Conservation (phyloP, 2,329 filamentous ascomycete genomes). For the Chalaropsis thielavioides region DNA sequence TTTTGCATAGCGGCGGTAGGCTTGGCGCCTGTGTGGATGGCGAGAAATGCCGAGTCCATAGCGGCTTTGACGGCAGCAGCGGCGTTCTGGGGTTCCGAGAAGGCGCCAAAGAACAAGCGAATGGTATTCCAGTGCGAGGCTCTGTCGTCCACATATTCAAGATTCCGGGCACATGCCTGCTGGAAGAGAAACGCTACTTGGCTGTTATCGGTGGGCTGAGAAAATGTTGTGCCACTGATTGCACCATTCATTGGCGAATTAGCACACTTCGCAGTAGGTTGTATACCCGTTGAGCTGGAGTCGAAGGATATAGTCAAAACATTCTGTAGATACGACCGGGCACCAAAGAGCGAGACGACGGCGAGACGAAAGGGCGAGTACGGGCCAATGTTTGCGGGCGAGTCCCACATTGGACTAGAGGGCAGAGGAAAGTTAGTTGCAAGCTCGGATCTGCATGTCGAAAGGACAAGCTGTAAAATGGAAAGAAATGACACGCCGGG, state of each 20-base stretch:
- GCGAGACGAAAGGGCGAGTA: conserved; percentile 16
- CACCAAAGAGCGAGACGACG: conserved; percentile 13
- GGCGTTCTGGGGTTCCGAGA: neutral
- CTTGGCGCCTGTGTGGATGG: conserved; percentile 6
- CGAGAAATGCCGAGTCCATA: conserved; percentile 13
- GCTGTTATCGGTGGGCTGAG: conserved; percentile 14
- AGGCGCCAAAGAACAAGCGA: conserved; percentile 13
- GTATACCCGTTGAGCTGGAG: neutral
- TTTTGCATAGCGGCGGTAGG: neutral
- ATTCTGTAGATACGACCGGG: conserved; percentile 10
- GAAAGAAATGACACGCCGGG: no score
- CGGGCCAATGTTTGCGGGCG: conserved; percentile 8
- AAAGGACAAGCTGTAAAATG: no score
- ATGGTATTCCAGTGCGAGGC: conserved; percentile 10
- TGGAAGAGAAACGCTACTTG: conserved; percentile 11
- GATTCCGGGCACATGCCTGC: conserved; percentile 9
- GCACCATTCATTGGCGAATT: conserved; percentile 9
- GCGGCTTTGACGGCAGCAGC: conserved; percentile 11
- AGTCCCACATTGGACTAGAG: conserved; percentile 3
- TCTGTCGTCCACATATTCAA: neutral
- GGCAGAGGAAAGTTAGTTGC: neutral
- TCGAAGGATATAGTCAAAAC: conserved; percentile 13
- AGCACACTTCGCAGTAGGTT: conserved; percentile 1
- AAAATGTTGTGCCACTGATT: conserved; percentile 3
- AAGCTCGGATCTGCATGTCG: no score